phyloP scores from a whole-genome alignment of 192 early-diverging fungal species.

The Podila minutissima region DNA sequence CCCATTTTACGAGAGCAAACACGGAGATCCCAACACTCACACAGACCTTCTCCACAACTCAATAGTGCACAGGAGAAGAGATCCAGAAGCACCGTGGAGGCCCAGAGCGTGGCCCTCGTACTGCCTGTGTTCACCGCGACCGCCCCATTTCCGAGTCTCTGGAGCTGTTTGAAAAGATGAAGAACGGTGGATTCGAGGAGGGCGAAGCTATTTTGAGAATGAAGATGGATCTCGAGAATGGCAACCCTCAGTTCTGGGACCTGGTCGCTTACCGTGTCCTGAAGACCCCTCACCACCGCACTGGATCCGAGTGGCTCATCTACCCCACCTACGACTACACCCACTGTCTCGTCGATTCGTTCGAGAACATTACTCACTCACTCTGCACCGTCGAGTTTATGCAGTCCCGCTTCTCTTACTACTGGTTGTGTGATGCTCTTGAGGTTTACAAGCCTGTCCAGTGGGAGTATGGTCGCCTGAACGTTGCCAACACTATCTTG shows the following conservation, averaged over 20 bases:
- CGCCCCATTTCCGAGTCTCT: slow-evolving; percentile 94
- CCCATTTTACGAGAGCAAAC: too few relatives aligned
- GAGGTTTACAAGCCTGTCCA: slow-evolving; percentile 99
- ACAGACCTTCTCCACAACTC: background rate
- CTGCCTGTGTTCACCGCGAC: slow-evolving; percentile 90
- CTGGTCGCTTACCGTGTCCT: slow-evolving; percentile 96
- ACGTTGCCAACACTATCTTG: slow-evolving; percentile 92
- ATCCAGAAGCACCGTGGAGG: slow-evolving; percentile 94
- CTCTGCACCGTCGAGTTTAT: slow-evolving; percentile 98
- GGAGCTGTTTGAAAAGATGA: slow-evolving; percentile 97
- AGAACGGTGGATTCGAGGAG: slow-evolving; percentile 94
- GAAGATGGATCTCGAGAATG: slow-evolving; percentile 99
- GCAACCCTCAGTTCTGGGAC: slow-evolving; percentile 99
- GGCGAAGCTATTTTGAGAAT: slow-evolving; percentile 94
- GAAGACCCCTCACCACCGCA: slow-evolving; percentile 92
- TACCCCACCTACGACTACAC: slow-evolving; percentile 99
- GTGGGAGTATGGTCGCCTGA: slow-evolving; percentile 98
- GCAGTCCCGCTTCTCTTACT: slow-evolving; percentile 95
- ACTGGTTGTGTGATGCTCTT: slow-evolving; percentile 99
- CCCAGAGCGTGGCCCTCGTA: slow-evolving; percentile 84
- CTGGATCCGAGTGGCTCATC: slow-evolving; percentile 95
- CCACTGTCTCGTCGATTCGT: slow-evolving; percentile 98
- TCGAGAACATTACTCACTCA: slow-evolving; percentile 99
- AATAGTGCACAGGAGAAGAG: slow-evolving; percentile 93
- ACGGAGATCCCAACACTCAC: too few relatives aligned